Conservation (phyloP, 768 basidiomycete species). For the Hericium alpestre region DNA sequence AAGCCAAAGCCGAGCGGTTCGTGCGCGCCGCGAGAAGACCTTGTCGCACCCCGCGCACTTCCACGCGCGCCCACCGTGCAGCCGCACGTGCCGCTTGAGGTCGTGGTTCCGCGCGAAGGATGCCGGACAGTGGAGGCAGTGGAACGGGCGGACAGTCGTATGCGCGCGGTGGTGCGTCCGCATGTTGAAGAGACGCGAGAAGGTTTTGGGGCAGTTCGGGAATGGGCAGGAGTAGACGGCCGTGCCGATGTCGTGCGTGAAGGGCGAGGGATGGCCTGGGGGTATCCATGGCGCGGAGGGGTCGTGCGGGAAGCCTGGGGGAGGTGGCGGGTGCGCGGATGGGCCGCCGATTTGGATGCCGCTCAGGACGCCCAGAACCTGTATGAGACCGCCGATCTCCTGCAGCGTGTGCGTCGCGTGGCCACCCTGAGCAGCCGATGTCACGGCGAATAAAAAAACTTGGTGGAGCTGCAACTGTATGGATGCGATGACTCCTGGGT, state of each 20-base stretch:
- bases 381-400: constrained; percentile 73
- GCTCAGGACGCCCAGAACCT: constrained; percentile 71
- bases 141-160: constrained; percentile 52
- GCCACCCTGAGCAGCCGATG: constrained; percentile 34
- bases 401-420: constrained; percentile 49
- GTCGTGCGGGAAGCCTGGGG: constrained; percentile 14
- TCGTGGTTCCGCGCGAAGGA: constrained; percentile 75
- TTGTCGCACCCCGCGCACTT: constrained; percentile 66
- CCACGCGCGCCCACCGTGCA: constrained; percentile 67
- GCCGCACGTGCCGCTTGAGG: constrained; percentile 62
- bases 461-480: constrained; percentile 67
- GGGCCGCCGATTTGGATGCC: constrained; percentile 54
- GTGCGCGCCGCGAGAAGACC: constrained; percentile 44
- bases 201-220: constrained; percentile 53
- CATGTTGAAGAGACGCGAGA: constrained; percentile 57
- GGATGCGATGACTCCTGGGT: constrained; percentile 52
- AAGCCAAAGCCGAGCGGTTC: constrained; percentile 42
- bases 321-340: constrained; percentile 20
- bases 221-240: constrained; percentile 76
- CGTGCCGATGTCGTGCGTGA: constrained; percentile 38
- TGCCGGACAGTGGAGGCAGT: constrained; percentile 55
- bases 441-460: constrained; percentile 69
- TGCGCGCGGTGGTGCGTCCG: constrained; percentile 65
- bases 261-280: constrained; percentile 20
- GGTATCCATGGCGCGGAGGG: background rate